Evolutionary conservation across 345 rosid species (phyloP).

Genomic region (Salix arbutifolia): DNA sequence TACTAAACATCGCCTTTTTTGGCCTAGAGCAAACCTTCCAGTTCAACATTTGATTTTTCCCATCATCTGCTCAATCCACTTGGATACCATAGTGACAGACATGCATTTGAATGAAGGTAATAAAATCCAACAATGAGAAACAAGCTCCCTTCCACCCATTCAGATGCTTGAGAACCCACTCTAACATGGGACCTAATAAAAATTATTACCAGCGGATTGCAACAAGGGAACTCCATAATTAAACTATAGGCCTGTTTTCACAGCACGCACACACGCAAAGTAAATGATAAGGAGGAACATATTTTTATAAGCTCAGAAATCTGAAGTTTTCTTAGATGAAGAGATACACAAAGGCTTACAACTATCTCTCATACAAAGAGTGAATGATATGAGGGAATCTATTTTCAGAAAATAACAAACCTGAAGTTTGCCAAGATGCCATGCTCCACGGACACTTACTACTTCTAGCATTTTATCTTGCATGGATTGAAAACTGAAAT

Average conservation of each 20-base stretch:
- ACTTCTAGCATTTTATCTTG: constrained; percentile 83
- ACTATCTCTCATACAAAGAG: neutral
- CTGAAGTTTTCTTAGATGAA: neutral
- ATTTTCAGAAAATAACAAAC: constrained; percentile 23
- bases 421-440: constrained; percentile 97
- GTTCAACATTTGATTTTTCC: neutral
- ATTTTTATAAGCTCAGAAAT: neutral
- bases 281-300: neutral
- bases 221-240: neutral
- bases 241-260: neutral
- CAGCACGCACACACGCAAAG: neutral
- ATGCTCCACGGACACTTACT: constrained; percentile 87
- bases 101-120: neutral
- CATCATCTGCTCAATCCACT: neutral
- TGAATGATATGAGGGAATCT: neutral
- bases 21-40: neutral
- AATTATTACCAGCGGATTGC: neutral
- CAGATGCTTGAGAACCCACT: neutral
- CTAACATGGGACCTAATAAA: neutral
- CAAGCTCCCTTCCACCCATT: neutral
- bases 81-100: neutral
- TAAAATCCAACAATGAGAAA: neutral
- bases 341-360: neutral
- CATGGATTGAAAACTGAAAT: constrained; percentile 83
- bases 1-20: neutral